Percentiles rank a stretch among this genome's conserved stretches.
Evolutionary conservation across 768 basidiomycete species (phyloP).

Genomic region (Hemileccinum rubropunctum): DNA sequence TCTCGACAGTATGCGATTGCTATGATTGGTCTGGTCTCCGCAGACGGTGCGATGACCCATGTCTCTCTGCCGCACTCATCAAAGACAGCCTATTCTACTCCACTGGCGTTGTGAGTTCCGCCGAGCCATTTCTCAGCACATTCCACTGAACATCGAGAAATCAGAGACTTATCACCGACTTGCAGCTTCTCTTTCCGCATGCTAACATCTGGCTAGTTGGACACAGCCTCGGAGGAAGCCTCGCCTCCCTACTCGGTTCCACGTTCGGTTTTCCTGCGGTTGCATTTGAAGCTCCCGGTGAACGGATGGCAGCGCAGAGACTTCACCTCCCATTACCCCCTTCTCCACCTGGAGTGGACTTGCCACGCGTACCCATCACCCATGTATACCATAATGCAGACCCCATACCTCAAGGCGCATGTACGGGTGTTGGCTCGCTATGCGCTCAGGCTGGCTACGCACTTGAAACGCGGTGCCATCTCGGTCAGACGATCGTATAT

Average conservation of each 20-base stretch:
- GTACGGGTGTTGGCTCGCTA: constrained; percentile 47
- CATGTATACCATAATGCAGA: constrained; percentile 72
- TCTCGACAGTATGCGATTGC: constrained; percentile 87
- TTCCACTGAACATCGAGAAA: constrained; percentile 7
- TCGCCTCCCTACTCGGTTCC: constrained; percentile 60
- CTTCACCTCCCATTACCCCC: constrained; percentile 62
- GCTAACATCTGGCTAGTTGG: constrained; percentile 63
- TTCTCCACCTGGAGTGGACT: not conserved
- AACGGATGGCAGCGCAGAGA: constrained; percentile 56
- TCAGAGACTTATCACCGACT: constrained; percentile 56
- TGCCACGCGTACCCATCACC: constrained; percentile 29
- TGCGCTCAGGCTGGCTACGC: constrained; percentile 70
- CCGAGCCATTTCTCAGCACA: not conserved
- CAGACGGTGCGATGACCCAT: constrained; percentile 75
- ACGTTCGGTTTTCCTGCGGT: constrained; percentile 66
- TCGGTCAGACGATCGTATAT: constrained; percentile 61
- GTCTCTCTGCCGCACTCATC: constrained; percentile 79
- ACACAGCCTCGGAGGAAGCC: constrained; percentile 60
- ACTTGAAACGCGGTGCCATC: constrained; percentile 58
- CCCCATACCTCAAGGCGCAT: constrained; percentile 61
- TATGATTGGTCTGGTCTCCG: constrained; percentile 48
- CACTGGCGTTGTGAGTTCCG: constrained; percentile 67
- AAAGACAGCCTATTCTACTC: constrained; percentile 93
- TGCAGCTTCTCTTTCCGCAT: constrained; percentile 54
- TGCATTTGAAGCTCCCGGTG: constrained; percentile 64